Percentiles rank a stretch among this genome's conserved stretches.
phyloP scores from a whole-genome alignment of 176 grass and related monocot genomes.

The Aechmea fasciata region DNA sequence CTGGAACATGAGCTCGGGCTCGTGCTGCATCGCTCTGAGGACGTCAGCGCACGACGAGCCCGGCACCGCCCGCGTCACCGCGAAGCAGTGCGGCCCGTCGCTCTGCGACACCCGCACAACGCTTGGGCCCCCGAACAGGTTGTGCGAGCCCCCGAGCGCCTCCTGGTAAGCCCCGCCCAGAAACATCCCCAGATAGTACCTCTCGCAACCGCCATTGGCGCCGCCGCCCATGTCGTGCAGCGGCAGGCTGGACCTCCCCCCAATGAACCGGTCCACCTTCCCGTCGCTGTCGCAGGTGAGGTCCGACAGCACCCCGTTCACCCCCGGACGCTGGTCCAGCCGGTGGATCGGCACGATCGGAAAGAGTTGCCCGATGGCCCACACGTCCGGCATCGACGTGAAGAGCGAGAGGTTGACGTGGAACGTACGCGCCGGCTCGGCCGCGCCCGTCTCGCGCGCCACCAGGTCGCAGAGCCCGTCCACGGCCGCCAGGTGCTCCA shows the following conservation, averaged over 20 bases:
- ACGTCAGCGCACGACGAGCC: slow-evolving; percentile 74
- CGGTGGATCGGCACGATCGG: slow-evolving; percentile 17
- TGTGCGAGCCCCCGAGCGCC: slow-evolving; percentile 82
- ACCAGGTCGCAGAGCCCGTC: slow-evolving; percentile 9
- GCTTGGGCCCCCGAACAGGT: slow-evolving; percentile 89
- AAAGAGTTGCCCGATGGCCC: slow-evolving; percentile 17
- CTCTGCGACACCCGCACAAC: slow-evolving; percentile 80
- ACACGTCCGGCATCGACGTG: slow-evolving; percentile 13
- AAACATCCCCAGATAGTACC: slow-evolving; percentile 98
- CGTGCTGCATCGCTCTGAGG: slow-evolving; percentile 87
- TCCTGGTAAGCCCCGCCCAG: slow-evolving; percentile 96
- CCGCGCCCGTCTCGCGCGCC: not conserved
- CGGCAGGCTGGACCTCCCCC: slow-evolving; percentile 2
- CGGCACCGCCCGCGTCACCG: slow-evolving; percentile 54
- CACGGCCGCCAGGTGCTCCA: slow-evolving; percentile 15
- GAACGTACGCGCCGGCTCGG: slow-evolving; percentile 8
- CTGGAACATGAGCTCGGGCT: slow-evolving; percentile 89
- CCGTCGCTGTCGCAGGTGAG: slow-evolving; percentile 20
- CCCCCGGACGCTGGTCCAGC: slow-evolving; percentile 4
- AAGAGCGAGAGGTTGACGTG: slow-evolving; percentile 10
- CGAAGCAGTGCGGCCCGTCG: slow-evolving; percentile 80
- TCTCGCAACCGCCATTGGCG: slow-evolving; percentile 20
- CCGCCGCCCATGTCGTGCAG: not conserved
- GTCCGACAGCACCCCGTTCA: slow-evolving; percentile 2
- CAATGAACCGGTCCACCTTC: slow-evolving; percentile 13